Evolutionary conservation across 176 grass and related monocot genomes (phyloP).

Genomic region (Neostapfia colusana): DNA sequence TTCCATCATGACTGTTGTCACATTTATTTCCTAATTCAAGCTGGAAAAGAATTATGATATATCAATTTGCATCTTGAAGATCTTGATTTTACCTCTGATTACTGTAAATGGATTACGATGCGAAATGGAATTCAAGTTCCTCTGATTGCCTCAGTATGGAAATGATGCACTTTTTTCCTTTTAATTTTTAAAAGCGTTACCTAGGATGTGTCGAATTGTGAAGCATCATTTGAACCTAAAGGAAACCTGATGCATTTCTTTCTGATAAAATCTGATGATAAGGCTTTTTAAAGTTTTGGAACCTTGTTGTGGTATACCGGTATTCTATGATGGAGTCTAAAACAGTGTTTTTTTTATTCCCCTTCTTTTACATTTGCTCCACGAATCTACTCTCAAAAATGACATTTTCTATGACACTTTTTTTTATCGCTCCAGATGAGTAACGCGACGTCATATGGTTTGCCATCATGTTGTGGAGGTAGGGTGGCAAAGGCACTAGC

Average conservation of each 20-base stretch:
- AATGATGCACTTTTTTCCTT: background rate
- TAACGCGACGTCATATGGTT: too few species aligned
- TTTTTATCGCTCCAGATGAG: too few species aligned
- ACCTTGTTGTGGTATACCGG: too few species aligned
- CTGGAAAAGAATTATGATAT: slow-evolving; percentile 49
- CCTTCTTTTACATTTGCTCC: too few species aligned
- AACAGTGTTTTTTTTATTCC: too few species aligned
- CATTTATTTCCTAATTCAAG: slow-evolving; percentile 78
- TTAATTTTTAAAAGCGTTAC: background rate
- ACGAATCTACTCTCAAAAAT: too few species aligned
- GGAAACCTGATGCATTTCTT: background rate
- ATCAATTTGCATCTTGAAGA: slow-evolving; percentile 8
- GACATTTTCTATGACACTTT: too few species aligned
- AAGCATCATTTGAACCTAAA: background rate
- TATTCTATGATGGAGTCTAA: too few species aligned
- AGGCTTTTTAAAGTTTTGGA: too few species aligned
- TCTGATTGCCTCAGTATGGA: background rate
- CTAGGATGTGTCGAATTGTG: background rate
- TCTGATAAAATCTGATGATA: background rate
- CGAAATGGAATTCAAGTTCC: background rate
- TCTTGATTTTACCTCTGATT: slow-evolving; percentile 3
- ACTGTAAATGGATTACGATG: background rate
- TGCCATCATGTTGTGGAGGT: too few species aligned
- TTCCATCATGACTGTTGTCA: slow-evolving; percentile 37
- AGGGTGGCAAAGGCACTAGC: too few species aligned